Base-by-base conservation (phyloP, 805 yeast species). In the Barnettozyma sucrosica region DNA sequence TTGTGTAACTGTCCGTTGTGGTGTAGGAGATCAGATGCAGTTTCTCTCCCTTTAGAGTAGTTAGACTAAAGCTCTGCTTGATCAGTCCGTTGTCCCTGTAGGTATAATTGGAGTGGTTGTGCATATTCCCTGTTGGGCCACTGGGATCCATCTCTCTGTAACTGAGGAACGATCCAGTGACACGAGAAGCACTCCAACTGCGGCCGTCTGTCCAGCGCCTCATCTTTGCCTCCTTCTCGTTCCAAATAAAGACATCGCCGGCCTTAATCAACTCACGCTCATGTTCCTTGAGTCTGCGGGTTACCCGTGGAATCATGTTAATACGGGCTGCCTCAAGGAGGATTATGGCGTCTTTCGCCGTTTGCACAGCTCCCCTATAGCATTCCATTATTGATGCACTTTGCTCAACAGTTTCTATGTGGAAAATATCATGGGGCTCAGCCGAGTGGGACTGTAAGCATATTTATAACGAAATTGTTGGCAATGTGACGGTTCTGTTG, bases 171-270 rank as follows among this genome's bases (percentile, higher is more conserved):
- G 76, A 71, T 5, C 86, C 85, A 4, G 74, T 72, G 1, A 85
- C 89, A 49, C 89, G 71, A 0, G 85, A 79, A 2, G 89, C 86
- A 49, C 80, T 72, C 90, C 92, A 84, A 30, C 75, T 71, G 52
- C 76, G 75, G 18, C 90, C 88, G 57, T 84, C 92, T 1, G 90
- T 84, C 90, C 92, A 84, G 25, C 90, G 66, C 52, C 80, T 75
- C 80, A 85, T 82, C 16, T 81, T 84, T 38, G 86, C 79, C 54
- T 79, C 82, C 13, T 73, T 68, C 59, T 84, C 90, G 59, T 80
- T 83, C 89, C 89, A 84, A 8, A 83, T 76, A 55, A 79, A 84
- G 2, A 84, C 75, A 3, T 81, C 71, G 4, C 88, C 88, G 8
- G 80, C 71, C 19, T 65, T 64, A 37, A 85, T 82, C 19, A 66